phyloP scores from a whole-genome alignment of 805 yeast species.

The Pichia eremophila region DNA sequence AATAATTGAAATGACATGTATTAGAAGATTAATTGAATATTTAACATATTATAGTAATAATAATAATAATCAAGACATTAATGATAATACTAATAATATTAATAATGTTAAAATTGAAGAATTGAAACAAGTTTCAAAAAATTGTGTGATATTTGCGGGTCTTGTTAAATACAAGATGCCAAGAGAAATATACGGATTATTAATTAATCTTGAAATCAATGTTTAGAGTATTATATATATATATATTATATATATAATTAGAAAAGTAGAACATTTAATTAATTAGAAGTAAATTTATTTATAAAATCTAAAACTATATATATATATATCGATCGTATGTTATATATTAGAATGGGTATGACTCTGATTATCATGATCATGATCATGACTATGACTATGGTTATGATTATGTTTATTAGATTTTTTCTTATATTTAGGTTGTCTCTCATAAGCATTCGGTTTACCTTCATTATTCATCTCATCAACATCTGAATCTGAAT shows the following conservation, averaged over 20 bases:
- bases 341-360: background rate
- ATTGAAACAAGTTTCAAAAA: slow-evolving; percentile 59
- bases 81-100: slow-evolving; percentile 26
- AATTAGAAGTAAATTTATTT: too few species aligned
- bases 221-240: slow-evolving; percentile 10
- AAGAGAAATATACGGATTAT: slow-evolving; percentile 62
- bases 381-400: slow-evolving; percentile 4
- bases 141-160: slow-evolving; percentile 92
- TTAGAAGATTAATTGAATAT: slow-evolving; percentile 36
- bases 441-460: slow-evolving; percentile 83
- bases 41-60: background rate
- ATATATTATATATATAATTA: too few species aligned
- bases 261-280: too few species aligned
- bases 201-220: slow-evolving; percentile 50
- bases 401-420: slow-evolving; percentile 8
- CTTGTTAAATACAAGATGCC: slow-evolving; percentile 93
- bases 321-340: too few species aligned
- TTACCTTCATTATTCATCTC: background rate
- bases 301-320: too few species aligned
- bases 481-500: slow-evolving; percentile 10
- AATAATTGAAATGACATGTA: slow-evolving; percentile 71
- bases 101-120: slow-evolving; percentile 37
- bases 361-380: background rate
- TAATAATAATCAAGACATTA: slow-evolving; percentile 30
- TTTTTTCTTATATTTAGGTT: slow-evolving; percentile 48